phyloP scores from a whole-genome alignment of 495 filamentous ascomycete genomes.

The Penicillium salamii region DNA sequence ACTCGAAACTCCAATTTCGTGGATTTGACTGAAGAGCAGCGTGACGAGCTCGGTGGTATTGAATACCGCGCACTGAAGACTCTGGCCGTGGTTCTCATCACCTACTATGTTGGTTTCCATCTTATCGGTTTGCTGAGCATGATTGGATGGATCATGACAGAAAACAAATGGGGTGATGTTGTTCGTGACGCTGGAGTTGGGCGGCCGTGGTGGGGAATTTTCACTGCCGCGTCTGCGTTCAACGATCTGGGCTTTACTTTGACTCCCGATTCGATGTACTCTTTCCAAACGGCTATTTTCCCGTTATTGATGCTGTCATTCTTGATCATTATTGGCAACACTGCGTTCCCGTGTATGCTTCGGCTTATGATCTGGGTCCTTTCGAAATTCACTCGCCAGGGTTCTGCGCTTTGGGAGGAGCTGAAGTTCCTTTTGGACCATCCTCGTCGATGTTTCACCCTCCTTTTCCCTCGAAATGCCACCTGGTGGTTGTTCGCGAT shows the following conservation, averaged over 20 bases:
- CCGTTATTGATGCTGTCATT: conserved; percentile 73
- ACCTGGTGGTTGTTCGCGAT: conserved; percentile 95
- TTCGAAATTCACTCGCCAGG: conserved; percentile 55
- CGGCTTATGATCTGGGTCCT: conserved; percentile 81
- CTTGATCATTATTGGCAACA: conserved; percentile 90
- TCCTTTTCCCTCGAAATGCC: conserved; percentile 85
- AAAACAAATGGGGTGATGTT: conserved; percentile 52
- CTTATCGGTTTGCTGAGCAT: conserved; percentile 69
- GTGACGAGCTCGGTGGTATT: conserved; percentile 90
- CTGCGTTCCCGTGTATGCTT: conserved; percentile 90
- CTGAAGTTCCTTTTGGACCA: conserved; percentile 88
- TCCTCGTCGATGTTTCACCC: conserved; percentile 89
- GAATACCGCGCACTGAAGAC: conserved; percentile 92
- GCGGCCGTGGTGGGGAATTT: conserved; percentile 87
- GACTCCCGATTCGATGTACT: conserved; percentile 89
- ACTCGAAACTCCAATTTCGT: conserved; percentile 90
- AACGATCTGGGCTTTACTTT: conserved; percentile 85
- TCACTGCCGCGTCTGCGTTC: conserved; percentile 79
- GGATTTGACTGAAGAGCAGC: conserved; percentile 81
- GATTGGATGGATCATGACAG: conserved; percentile 74
- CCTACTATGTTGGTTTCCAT: conserved; percentile 76
- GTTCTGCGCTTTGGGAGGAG: conserved; percentile 78
- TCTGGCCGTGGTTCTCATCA: conserved; percentile 68
- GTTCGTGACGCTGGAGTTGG: conserved; percentile 60
- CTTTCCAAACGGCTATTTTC: conserved; percentile 72